Percentiles rank a stretch among this genome's conserved stretches.
phyloP scores from a whole-genome alignment of 441 rosid genomes.

The Mallotus repandus region DNA sequence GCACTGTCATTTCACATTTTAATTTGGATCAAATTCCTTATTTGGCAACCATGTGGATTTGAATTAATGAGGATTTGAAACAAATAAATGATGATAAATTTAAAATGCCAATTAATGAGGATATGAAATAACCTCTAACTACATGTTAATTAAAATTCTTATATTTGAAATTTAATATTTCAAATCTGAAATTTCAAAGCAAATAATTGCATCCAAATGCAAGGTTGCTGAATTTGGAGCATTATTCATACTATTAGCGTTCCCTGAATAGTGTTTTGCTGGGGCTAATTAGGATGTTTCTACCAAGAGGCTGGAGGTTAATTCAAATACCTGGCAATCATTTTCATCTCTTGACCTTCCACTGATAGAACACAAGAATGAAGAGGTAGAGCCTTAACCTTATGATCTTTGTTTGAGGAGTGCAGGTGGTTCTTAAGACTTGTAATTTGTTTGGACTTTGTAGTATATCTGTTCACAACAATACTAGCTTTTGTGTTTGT shows the following conservation, averaged over 20 bases:
- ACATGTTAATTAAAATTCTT: too few species aligned
- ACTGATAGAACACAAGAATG: slow-evolving; percentile 38
- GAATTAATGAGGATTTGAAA: too few species aligned
- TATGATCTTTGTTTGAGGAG: slow-evolving; percentile 1
- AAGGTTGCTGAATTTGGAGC: background rate
- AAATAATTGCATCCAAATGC: too few species aligned
- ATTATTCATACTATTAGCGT: background rate
- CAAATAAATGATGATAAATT: too few species aligned
- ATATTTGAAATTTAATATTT: too few species aligned
- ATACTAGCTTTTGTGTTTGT: background rate
- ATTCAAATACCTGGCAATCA: slow-evolving; percentile 42
- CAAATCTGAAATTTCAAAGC: too few species aligned
- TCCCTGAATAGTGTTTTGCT: slow-evolving; percentile 30
- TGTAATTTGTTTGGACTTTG: background rate
- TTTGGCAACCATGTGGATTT: too few species aligned
- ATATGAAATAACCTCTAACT: too few species aligned
- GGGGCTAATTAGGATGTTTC: slow-evolving; percentile 43
- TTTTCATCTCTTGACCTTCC: slow-evolving; percentile 45
- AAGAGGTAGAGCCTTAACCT: slow-evolving; percentile 41
- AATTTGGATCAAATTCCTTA: too few species aligned
- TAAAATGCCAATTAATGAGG: too few species aligned
- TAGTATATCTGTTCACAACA: background rate
- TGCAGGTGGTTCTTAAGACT: background rate
- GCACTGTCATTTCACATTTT: background rate
- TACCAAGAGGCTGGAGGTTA: slow-evolving; percentile 42